Base-by-base conservation (phyloP, 306 rosid species). In the Cicer cuneatum region DNA sequence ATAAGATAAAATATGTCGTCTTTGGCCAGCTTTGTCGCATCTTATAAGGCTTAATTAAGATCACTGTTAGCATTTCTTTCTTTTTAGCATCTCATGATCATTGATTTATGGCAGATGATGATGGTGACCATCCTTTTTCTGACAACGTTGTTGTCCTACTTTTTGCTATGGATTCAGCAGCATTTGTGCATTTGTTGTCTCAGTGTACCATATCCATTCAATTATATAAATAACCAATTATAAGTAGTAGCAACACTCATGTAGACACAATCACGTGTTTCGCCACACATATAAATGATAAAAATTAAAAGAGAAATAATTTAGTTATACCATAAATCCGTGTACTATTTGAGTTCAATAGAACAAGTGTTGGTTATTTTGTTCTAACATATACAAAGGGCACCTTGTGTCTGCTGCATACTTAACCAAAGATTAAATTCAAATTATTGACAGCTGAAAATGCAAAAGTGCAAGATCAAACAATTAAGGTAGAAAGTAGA, bases 141-240 rank as follows among this genome's bases (percentile, higher is more conserved):
- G 12, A 41, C 52, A 80, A 71, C 47, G 6, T 83, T 49, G 10
- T 65, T 13, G 37, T 74, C 41, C 15, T 86, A 10, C 85, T 86
- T 2, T 13, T 85, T 5, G 87, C 81, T 15, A 35, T 86, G 47
- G 88, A 91, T 61, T 80, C 86, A 8, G 85, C 85, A 45, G 84
- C 81, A 21, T 46, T 88, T 9, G 61, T 86, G 84, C 81, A 21
- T 46, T 88, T 9, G 61, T 86, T 43, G 75, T 85, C 72, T 78
- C 84, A 52, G 35, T 74, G 29, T 86, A 85, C 81, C 90, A 86
- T 66, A 18, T 19, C 64, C 9, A 76, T 80, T 6, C 29, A 49
- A 14, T 49, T 49, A 14, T 49, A 49, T 21, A 49, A 49, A 7
- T 6, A n/a, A 5, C n/a, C 13, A 12, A 46, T 47, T 47, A 19